Percentiles rank a stretch among this genome's conserved stretches.
phyloP scores from a whole-genome alignment of 768 basidiomycete species.

The Lentinus brumalis region DNA sequence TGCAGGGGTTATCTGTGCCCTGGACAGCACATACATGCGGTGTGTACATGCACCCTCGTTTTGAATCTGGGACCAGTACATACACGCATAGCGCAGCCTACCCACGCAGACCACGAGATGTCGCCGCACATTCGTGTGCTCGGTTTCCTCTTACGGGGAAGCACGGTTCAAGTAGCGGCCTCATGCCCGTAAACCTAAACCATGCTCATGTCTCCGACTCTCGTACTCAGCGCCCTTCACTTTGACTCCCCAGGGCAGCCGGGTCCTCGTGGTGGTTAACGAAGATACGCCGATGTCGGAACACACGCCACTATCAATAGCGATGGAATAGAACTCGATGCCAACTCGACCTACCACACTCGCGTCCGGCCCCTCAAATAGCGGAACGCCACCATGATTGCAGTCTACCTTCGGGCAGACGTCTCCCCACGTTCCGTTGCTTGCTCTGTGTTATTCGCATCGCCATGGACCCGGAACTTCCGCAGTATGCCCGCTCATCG shows the following conservation, averaged over 20 bases:
- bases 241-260: background rate
- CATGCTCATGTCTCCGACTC: background rate
- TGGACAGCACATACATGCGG: too few relatives aligned
- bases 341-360: background rate
- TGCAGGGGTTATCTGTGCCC: too few relatives aligned
- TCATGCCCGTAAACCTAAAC: background rate
- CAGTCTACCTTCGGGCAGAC: background rate
- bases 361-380: constrained; percentile 1
- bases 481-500: constrained; percentile 4
- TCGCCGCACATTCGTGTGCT: too few relatives aligned
- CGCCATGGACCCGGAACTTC: constrained; percentile 6
- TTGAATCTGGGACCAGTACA: too few relatives aligned
- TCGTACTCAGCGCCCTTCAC: background rate
- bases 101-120: too few relatives aligned
- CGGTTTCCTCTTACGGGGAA: background rate
- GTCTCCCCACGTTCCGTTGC: background rate
- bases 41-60: too few relatives aligned
- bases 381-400: background rate
- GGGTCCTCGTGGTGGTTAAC: constrained; percentile 9
- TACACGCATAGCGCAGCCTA: too few relatives aligned
- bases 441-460: background rate
- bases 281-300: constrained; percentile 2
- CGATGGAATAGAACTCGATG: background rate
- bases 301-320: constrained; percentile 3
- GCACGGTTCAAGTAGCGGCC: background rate